These are phyloP conservation scores for Neurospora intermedia DNA, from an alignment of 495 filamentous ascomycete genomes.

Conservation along the genomic window DNA sequence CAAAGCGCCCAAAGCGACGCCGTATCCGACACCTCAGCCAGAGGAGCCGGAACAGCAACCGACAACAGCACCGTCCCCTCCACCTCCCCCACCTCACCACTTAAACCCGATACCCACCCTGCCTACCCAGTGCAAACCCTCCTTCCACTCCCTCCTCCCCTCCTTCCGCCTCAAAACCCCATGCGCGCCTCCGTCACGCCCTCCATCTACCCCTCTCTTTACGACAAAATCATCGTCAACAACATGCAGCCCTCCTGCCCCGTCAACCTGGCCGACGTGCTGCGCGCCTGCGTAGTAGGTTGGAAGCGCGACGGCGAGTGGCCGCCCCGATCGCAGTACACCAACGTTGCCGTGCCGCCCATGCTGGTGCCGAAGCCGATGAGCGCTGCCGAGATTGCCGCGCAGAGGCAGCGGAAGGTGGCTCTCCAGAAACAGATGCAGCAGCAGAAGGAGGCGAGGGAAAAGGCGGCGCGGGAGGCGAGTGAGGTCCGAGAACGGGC, in stretches of 20 bases:
- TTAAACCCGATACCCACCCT: slow-evolving; percentile 6
- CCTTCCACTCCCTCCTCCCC: slow-evolving; percentile 51
- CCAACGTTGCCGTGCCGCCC: slow-evolving; percentile 23
- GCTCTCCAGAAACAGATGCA: slow-evolving; percentile 8
- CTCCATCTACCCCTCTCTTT: slow-evolving; percentile 67
- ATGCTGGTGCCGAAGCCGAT: slow-evolving; percentile 2
- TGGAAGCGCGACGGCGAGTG: slow-evolving; percentile 94
- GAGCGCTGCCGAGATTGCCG: slow-evolving; percentile 19
- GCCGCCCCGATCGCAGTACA: slow-evolving; percentile 53
- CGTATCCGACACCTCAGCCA: not conserved
- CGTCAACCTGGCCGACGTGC: slow-evolving; percentile 74
- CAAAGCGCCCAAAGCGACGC: slow-evolving; percentile 2
- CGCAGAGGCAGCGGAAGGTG: slow-evolving; percentile 25
- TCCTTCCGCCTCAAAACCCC: slow-evolving; percentile 56
- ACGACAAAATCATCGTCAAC: slow-evolving; percentile 74
- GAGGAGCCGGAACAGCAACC: not conserved
- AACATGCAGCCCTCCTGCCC: slow-evolving; percentile 70
- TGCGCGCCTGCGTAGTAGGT: slow-evolving; percentile 71
- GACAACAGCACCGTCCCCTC: slow-evolving; percentile 1
- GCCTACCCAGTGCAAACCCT: slow-evolving; percentile 36
- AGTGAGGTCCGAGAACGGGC: not conserved
- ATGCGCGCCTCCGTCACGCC: slow-evolving; percentile 66
- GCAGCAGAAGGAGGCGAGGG: slow-evolving; percentile 13
- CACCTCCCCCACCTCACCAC: slow-evolving; percentile 12
- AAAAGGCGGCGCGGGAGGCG: not conserved